phyloP scores from a whole-genome alignment of 108 stramenopile species.

The Pseudonitzschia delicatissima region DNA sequence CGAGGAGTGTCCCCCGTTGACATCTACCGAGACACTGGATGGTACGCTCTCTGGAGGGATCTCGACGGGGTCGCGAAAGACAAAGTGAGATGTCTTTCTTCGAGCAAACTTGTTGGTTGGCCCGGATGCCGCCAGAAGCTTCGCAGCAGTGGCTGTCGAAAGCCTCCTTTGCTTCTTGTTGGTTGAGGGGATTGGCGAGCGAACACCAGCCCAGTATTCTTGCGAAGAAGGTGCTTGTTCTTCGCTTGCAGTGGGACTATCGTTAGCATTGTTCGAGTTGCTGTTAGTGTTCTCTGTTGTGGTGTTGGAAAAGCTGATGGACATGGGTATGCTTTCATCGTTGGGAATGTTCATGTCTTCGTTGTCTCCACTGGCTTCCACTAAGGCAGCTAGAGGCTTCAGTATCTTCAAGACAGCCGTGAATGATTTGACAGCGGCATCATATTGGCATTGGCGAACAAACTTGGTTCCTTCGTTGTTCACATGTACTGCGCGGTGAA shows the following conservation, averaged over 20 bases:
- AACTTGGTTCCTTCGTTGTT: slow-evolving; percentile 10
- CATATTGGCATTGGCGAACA: background rate
- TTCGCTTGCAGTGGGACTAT: no score
- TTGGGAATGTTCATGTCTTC: background rate
- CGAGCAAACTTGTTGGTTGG: background rate
- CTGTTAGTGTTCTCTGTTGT: background rate
- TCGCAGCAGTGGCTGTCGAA: background rate
- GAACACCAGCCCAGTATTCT: background rate
- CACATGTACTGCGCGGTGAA: slow-evolving; percentile 7
- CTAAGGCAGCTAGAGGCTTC: background rate
- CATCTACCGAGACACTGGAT: background rate
- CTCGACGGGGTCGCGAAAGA: slow-evolving; percentile 25
- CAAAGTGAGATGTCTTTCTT: slow-evolving; percentile 4
- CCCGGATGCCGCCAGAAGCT: background rate
- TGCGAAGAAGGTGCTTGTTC: background rate
- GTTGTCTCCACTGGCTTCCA: background rate
- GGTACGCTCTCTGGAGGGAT: slow-evolving; percentile 14
- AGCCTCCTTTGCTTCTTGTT: background rate
- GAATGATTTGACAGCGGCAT: slow-evolving; percentile 17
- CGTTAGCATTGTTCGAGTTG: no score
- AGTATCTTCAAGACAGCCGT: slow-evolving; percentile 10
- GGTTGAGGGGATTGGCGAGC: background rate
- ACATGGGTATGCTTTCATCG: background rate
- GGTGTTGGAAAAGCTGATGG: background rate
- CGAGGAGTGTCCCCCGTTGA: no score